Conservation (phyloP, 208 protist genomes). For the Wallacemonas sp. region DNA sequence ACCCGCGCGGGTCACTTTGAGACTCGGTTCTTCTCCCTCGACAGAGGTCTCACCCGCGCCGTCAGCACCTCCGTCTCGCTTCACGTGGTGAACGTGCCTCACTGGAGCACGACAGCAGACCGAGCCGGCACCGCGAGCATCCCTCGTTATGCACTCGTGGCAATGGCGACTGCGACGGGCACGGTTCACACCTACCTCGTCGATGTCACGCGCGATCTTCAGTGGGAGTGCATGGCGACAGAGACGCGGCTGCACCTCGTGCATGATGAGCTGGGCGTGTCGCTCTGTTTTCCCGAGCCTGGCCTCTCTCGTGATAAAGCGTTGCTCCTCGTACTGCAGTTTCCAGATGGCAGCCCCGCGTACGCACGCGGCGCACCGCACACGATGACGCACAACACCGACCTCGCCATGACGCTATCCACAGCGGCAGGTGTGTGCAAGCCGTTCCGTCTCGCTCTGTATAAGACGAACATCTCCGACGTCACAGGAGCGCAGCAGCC, state of each 20-base stretch:
- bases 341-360: neutral
- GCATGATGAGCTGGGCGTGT: neutral
- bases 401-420: neutral
- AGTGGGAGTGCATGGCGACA: constrained; percentile 17
- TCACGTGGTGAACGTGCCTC: constrained; percentile 25
- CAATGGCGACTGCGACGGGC: constrained; percentile 44
- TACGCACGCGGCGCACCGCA: neutral
- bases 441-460: neutral
- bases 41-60: constrained; percentile 34
- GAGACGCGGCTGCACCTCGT: constrained; percentile 2
- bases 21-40: constrained; percentile 25
- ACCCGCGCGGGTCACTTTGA: constrained; percentile 44
- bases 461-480: neutral
- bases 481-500: constrained; percentile 3
- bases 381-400: too few relatives aligned
- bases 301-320: neutral
- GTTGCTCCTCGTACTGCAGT: constrained; percentile 12
- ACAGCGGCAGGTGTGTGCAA: neutral
- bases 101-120: neutral
- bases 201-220: constrained; percentile 28
- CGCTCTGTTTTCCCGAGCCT: constrained; percentile 22
- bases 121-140: too few relatives aligned
- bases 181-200: constrained; percentile 45
- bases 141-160: constrained; percentile 32
- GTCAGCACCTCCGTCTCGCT: constrained; percentile 35